phyloP scores from a whole-genome alignment of 2,329 filamentous ascomycete genomes.

The Ophiocordyceps camponoti-leonardi region DNA sequence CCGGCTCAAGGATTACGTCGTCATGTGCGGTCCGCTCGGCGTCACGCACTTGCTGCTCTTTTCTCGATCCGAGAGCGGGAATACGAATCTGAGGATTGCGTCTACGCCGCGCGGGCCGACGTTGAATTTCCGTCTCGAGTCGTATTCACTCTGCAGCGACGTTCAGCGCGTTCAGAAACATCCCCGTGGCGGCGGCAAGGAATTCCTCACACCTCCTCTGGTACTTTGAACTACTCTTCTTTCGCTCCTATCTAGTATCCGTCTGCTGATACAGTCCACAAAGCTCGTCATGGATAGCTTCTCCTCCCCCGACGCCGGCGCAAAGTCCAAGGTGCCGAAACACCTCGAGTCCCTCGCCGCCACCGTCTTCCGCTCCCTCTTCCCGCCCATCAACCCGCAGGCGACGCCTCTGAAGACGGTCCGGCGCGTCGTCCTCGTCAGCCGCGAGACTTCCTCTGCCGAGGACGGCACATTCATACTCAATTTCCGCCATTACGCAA shows the following conservation, averaged over 20 bases:
- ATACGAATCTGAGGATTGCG: conserved; percentile 80
- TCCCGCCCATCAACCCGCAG: conserved; percentile 89
- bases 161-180: conserved; percentile 70
- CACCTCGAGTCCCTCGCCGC: conserved; percentile 88
- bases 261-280: not conserved
- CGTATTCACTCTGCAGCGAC: conserved; percentile 87
- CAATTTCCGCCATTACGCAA: conserved; percentile 86
- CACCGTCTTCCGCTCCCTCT: conserved; percentile 88
- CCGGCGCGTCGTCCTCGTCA: conserved; percentile 74
- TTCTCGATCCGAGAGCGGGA: conserved; percentile 74
- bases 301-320: conserved; percentile 42
- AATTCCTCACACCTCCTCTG: conserved; percentile 71
- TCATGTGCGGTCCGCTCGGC: conserved; percentile 87
- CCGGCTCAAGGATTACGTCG: conserved; percentile 76
- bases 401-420: conserved; percentile 83
- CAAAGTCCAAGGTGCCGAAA: conserved; percentile 61
- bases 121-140: conserved; percentile 83
- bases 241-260: too few species aligned
- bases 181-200: conserved; percentile 66
- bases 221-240: conserved; percentile 21
- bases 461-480: conserved; percentile 61
- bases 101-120: conserved; percentile 83
- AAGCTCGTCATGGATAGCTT: conserved; percentile 99
- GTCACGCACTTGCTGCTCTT: conserved; percentile 89
- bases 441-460: conserved; percentile 49